Base-by-base conservation (phyloP, 2,329 filamentous ascomycete species). In the Sclerotinia borealis region DNA sequence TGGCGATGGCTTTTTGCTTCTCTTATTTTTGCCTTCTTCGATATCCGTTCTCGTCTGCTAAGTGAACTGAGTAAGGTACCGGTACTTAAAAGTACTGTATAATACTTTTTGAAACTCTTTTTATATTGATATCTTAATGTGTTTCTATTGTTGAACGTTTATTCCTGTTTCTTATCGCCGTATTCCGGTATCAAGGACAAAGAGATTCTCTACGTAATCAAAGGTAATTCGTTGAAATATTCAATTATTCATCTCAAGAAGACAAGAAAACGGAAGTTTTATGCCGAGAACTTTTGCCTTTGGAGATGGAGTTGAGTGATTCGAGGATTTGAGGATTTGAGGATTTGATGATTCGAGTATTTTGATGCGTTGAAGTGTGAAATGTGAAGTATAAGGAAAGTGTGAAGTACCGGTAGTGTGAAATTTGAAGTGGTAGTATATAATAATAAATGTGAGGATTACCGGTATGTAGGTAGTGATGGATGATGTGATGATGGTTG, bases 201-300 rank as follows among this genome's bases (percentile, higher is more conserved):
- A 54, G 50, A 10, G 15, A n/a, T 31, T 19, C 0, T 27, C 9
- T 11, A 1, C 7, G 4, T 34, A 41, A 41, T 41, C 1, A 19
- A 29, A 2, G 2, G 29, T 22, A 52, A 27, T 27, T 10, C 7
- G 37, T 8, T 22, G 25, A 10, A 15, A 15, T 31, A 41, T 25
- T 29, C 4, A 29, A 22, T 10, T 15, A 17, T 51, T 51, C 49
- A 36, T 25, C 22, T 13, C 19, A 29, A 31, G 3, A n/a, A 55
- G 52, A 55, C 52, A 31, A 56, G 37, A 56, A 43, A 31, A 15
- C 52, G 52, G 37, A 10, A 31, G 22, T n/a, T 43, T 15, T 25
- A 31, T 55, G 52, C 52, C 52, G 52, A 55, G 52, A 41, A 41
- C 41, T 43, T 55, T 9, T n/a, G n/a, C n/a, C n/a, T n/a, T n/a